These are phyloP conservation scores for Populus hybrid DNA, from an alignment of 441 rosid species.

Conservation along the genomic window DNA sequence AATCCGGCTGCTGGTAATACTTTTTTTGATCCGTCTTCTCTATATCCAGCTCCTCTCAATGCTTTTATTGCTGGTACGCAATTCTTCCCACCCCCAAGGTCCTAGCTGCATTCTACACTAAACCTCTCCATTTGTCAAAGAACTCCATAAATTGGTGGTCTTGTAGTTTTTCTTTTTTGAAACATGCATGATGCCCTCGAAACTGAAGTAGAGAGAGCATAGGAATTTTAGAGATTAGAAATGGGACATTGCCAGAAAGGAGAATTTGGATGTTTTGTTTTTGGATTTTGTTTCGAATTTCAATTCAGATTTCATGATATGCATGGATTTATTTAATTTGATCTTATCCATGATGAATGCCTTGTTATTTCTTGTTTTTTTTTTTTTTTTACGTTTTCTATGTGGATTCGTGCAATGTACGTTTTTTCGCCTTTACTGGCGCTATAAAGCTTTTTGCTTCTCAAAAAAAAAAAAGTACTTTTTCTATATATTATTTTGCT, in stretches of 20 bases:
- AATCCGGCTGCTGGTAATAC: slow-evolving; percentile 25
- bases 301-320: slow-evolving; percentile 30
- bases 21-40: slow-evolving; percentile 51
- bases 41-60: slow-evolving; percentile 74
- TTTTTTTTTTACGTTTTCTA: background rate
- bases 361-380: background rate
- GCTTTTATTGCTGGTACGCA: slow-evolving; percentile 84
- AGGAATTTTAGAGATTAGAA: slow-evolving; percentile 21
- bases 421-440: background rate
- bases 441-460: too few relatives aligned
- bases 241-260: slow-evolving; percentile 3
- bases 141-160: slow-evolving; percentile 5
- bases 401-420: slow-evolving; percentile 35
- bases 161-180: background rate
- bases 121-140: background rate
- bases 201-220: slow-evolving; percentile 17
- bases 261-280: slow-evolving; percentile 20
- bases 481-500: background rate
- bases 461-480: background rate
- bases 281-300: slow-evolving; percentile 26
- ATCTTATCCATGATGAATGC: slow-evolving; percentile 16
- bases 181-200: slow-evolving; percentile 12
- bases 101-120: slow-evolving; percentile 13
- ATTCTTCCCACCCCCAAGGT: slow-evolving; percentile 85
- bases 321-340: background rate